A percentile compares a stretch with the other conserved stretches of the same genome.
Evolutionary conservation across 83 land plant genomes (phyloP).

Genomic region (Diphasiastrum complanatum): DNA sequence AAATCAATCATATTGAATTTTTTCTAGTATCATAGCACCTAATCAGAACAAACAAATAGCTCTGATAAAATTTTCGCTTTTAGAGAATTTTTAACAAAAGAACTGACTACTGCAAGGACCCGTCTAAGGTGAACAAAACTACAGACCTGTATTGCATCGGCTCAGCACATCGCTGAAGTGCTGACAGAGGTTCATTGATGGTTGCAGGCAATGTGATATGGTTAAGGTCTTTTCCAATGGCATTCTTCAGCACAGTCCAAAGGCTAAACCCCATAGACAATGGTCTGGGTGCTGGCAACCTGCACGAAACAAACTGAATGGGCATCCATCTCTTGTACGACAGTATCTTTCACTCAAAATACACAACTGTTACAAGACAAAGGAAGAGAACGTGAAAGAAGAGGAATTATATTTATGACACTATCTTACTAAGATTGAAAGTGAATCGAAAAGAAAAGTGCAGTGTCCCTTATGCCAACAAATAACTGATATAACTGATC

Average conservation of each 20-base stretch:
- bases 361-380: neutral
- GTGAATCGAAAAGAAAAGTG: no score
- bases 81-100: no score
- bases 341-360: neutral
- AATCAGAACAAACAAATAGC: neutral
- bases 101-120: neutral
- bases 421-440: no score
- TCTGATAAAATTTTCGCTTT: neutral
- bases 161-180: slow-evolving; percentile 44
- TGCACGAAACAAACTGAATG: slow-evolving; percentile 4
- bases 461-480: no score
- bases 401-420: no score
- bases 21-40: no score
- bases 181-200: slow-evolving; percentile 45
- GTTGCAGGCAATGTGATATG: slow-evolving; percentile 48
- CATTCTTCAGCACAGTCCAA: slow-evolving; percentile 46
- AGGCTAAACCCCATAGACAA: slow-evolving; percentile 39
- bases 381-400: no score
- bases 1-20: no score
- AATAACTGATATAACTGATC: no score
- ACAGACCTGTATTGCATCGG: slow-evolving; percentile 36
- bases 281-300: slow-evolving; percentile 48
- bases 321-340: neutral
- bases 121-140: neutral
- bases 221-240: slow-evolving; percentile 41